Percentiles rank a stretch among this genome's conserved stretches.
Conservation (phyloP, 1,284 basidiomycete species). For the Naganishia cerealis region DNA sequence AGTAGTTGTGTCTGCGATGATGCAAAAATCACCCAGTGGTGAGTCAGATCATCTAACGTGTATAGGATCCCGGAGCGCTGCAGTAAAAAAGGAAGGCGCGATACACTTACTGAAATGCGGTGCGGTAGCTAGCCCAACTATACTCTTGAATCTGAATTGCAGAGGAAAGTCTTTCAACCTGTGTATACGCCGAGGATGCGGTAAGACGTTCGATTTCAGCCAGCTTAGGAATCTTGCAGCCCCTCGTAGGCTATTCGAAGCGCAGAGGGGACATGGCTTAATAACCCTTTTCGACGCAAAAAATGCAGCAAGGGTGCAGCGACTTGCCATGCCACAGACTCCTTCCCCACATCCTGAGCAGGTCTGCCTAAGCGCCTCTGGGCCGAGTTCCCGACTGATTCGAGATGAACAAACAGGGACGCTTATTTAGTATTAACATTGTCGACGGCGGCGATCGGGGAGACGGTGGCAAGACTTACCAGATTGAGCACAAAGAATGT, state of each 20-base stretch:
- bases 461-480: conserved; percentile 6
- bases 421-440: not conserved
- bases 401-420: no score
- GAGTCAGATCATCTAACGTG: not conserved
- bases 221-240: conserved; percentile 32
- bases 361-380: conserved; percentile 26
- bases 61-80: not conserved
- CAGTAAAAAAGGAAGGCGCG: not conserved
- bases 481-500: conserved; percentile 28
- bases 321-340: conserved; percentile 28
- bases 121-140: conserved; percentile 21
- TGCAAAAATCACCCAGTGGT: not conserved
- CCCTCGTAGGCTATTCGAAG: conserved; percentile 1
- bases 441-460: not conserved
- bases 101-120: conserved; percentile 25
- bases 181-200: conserved; percentile 14
- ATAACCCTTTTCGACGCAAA: not conserved
- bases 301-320: not conserved
- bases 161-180: conserved; percentile 13
- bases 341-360: conserved; percentile 33
- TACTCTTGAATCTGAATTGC: conserved; percentile 16
- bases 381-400: conserved; percentile 25
- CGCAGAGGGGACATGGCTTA: not conserved
- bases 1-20: conserved; percentile 27
- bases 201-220: conserved; percentile 10